Evolutionary conservation across 768 basidiomycete genomes (phyloP), one percentile per base, ranked within the genome.

Genomic region (Lactarius psammicola): DNA sequence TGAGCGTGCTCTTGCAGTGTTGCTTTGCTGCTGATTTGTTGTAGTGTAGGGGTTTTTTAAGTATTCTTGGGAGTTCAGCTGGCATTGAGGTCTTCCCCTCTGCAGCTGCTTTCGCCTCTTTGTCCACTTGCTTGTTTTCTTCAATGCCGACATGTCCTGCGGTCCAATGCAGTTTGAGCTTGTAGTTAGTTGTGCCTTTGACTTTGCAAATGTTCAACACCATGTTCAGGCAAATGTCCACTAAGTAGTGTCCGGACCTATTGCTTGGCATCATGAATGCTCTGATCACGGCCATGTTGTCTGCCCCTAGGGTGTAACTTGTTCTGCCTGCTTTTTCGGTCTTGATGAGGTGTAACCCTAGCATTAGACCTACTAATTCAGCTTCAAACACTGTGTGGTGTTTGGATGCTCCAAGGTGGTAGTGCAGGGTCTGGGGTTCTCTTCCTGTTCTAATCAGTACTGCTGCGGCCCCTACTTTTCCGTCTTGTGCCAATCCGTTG

Each of bases 401-500:
- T 5, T 26, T 15, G 1, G n/a, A 9, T 28, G 26, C 7, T 11
- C 53, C 53, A 2, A 54, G 53, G 26, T 54, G 53, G 4, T 26
- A 31, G 13, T 54, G 53, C 13, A 54, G 26, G 2, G 2, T 54
- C 0, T 11, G 13, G 11, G 13, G 5, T 31, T 13, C 53, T 30
- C 9, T 26, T 2, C 26, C 15, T 1, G 13, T 13, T 15, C 53
- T 26, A 5, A 54, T 9, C 3, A 54, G 28, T 1, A 44, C 4
- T 11, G 11, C 42, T 3, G 42, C 42, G 0, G 20, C 42, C 1
- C 42, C 20, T 9, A 44, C 53, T 5, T 54, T 26, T 0, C 53
- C 13, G 5, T 28, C 3, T 3, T 67, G 34, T 0, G 66, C 69
- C 0, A 72, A 75, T 0, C 74, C 68, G 33, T n/a, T n/a, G n/a